Base-by-base conservation (phyloP, 495 filamentous ascomycete genomes). In the Aspergillus diversus region DNA sequence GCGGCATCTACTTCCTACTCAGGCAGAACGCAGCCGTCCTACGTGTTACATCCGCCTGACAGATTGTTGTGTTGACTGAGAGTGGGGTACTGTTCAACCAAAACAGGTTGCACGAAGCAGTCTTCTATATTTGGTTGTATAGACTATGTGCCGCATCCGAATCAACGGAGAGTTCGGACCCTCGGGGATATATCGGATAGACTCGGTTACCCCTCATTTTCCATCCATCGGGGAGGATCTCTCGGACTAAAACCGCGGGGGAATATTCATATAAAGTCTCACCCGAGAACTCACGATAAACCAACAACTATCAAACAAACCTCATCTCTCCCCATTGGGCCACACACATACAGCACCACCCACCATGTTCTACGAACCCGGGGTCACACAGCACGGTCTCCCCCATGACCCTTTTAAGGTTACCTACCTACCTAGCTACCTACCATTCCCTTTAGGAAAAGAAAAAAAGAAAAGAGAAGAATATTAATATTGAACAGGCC, bases 341-440 rank as follows among this genome's bases (percentile, higher is more conserved):
- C 15, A 48, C 11, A 48, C 46, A 49, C 6, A 17, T 49, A 31
- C 6, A 17, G n/a, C 39, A 5, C 21, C 17, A 17, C 5, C 1
- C 63, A 70, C 21, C 31, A 78, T 77, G 71, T 75, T 72, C 61
- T 75, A 77, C 55, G 60, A 75, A 53, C 73, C 74, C 7, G 74
- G 74, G 27, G 51, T 67, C 7, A 75, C 75, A 32, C 69, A 73
- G 7, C 74, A 76, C 27, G 69, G 72, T 43, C 71, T 81, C 2
- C 75, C 75, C 7, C 73, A 76, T 60, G 77, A 79, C 54, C 77
- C 78, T 17, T 81, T 80, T 69, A 80, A 77, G 69, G 74, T n/a
- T n/a, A n/a, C n/a, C n/a, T 75, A 56, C 7, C n/a, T 17, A 46
- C 9, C 0, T 33, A 31, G 1, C 21, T 27, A 27, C 21, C 21